Conservation (phyloP, 1,139 yeast genomes). For the Kluyveromyces sp. region DNA sequence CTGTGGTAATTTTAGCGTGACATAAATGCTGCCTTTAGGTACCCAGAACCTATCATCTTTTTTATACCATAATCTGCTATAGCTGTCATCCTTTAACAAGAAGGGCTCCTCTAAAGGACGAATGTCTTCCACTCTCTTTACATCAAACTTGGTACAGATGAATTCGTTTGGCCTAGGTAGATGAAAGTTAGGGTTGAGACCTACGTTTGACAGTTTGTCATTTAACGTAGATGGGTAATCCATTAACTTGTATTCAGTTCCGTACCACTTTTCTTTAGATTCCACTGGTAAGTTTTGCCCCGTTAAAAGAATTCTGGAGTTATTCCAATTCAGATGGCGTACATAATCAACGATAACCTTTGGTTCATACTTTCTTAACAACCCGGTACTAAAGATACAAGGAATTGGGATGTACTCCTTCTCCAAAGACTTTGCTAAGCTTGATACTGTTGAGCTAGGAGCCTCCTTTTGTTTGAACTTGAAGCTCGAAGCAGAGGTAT, state of each 20-base stretch:
- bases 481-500: constrained; percentile 45
- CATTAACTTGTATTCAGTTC: constrained; percentile 62
- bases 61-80: constrained; percentile 70
- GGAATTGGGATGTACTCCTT: constrained; percentile 54
- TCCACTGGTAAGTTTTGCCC: constrained; percentile 43
- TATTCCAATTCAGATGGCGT: not conserved
- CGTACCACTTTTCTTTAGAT: constrained; percentile 75
- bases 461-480: constrained; percentile 61
- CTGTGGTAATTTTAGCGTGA: constrained; percentile 61
- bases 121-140: constrained; percentile 39
- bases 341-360: constrained; percentile 47
- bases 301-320: constrained; percentile 37
- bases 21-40: constrained; percentile 72
- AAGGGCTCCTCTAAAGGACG: constrained; percentile 42
- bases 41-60: constrained; percentile 85
- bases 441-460: constrained; percentile 52
- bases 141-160: constrained; percentile 69
- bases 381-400: constrained; percentile 49
- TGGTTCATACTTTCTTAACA: constrained; percentile 55
- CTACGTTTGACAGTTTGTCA: constrained; percentile 32
- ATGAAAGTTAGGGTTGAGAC: constrained; percentile 40
- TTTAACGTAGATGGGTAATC: constrained; percentile 40
- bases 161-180: constrained; percentile 71
- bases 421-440: constrained; percentile 45
- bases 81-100: constrained; percentile 38